Percentiles rank a stretch among this genome's conserved stretches.
Evolutionary conservation across 2,329 filamentous ascomycete genomes (phyloP).

Genomic region (Dactylellina haptotyla): DNA sequence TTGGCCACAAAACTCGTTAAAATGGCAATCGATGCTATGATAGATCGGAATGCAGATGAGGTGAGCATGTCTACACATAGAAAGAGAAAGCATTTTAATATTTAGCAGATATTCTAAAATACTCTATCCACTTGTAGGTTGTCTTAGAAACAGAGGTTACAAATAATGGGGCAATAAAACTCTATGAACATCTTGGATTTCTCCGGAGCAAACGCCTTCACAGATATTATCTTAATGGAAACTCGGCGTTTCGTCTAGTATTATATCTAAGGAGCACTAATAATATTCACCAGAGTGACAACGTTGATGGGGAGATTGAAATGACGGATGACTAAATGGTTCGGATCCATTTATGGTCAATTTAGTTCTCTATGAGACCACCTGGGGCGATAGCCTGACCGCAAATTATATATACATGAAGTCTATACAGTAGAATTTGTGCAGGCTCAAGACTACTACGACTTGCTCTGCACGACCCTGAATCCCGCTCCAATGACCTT

Average conservation of each 20-base stretch:
- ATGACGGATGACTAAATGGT: conserved; percentile 42
- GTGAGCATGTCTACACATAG: too few relatives aligned
- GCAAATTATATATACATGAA: too few relatives aligned
- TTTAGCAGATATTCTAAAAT: too few relatives aligned
- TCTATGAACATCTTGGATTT: conserved; percentile 94
- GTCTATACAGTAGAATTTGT: too few relatives aligned
- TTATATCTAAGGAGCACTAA: conserved; percentile 73
- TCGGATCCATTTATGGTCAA: neutral
- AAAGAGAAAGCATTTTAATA: too few relatives aligned
- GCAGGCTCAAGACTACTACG: conserved; percentile 64
- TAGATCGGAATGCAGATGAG: conserved; percentile 83
- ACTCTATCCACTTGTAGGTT: too few relatives aligned
- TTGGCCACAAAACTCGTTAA: conserved; percentile 87
- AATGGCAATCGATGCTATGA: conserved; percentile 91
- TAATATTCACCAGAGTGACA: conserved; percentile 5
- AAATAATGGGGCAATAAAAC: conserved; percentile 85
- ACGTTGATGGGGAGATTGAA: conserved; percentile 36
- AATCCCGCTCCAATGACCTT: conserved; percentile 81
- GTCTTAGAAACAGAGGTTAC: conserved; percentile 96
- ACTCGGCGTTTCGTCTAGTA: conserved; percentile 88
- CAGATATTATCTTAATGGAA: conserved; percentile 95
- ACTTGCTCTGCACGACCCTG: conserved; percentile 71
- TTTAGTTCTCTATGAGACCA: neutral
- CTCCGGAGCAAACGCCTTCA: conserved; percentile 90
- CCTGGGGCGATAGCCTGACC: too few relatives aligned